Percentiles rank a stretch among this genome's conserved stretches.
Evolutionary conservation across 2,329 filamentous ascomycete species (phyloP).

Genomic region (Dactylellina cionopaga): DNA sequence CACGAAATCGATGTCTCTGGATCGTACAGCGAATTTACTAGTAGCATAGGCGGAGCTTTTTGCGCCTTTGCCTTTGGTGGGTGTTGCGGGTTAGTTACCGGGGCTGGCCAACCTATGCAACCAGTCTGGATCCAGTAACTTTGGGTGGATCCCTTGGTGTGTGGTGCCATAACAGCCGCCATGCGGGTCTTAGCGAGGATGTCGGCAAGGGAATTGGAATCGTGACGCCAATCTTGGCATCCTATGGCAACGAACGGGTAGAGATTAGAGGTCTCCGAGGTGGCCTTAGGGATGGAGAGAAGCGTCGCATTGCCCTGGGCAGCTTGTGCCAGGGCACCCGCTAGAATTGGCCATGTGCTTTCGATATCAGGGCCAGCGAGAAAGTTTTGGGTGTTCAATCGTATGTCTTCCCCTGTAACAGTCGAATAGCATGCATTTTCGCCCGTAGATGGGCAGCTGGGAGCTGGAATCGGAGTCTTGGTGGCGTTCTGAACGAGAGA

Average conservation of each 20-base stretch:
- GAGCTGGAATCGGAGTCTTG: conserved; percentile 60
- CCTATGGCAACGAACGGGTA: conserved; percentile 59
- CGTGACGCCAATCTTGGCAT: conserved; percentile 61
- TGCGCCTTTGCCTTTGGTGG: conserved; percentile 50
- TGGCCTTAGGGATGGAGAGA: conserved; percentile 58
- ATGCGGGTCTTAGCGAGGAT: conserved; percentile 57
- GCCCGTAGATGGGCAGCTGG: conserved; percentile 59
- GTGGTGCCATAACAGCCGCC: conserved; percentile 58
- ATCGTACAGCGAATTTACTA: conserved; percentile 61
- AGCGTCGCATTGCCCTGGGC: conserved; percentile 60
- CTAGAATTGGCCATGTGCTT: conserved; percentile 54
- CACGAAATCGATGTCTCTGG: conserved; percentile 61
- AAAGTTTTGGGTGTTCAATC: conserved; percentile 3
- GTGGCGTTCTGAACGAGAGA: conserved; percentile 58
- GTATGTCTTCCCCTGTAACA: background rate
- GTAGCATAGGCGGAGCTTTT: conserved; percentile 59
- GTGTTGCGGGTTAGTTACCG: conserved; percentile 59
- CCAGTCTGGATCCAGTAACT: conserved; percentile 59
- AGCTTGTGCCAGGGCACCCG: conserved; percentile 57
- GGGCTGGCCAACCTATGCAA: conserved; percentile 62
- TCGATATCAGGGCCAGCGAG: background rate
- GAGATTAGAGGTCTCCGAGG: conserved; percentile 56
- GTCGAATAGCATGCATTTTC: background rate
- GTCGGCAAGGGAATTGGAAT: conserved; percentile 51
- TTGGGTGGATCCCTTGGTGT: conserved; percentile 60